Conservation (phyloP, 106 monocot species). For the Dioscorea dumetorum region DNA sequence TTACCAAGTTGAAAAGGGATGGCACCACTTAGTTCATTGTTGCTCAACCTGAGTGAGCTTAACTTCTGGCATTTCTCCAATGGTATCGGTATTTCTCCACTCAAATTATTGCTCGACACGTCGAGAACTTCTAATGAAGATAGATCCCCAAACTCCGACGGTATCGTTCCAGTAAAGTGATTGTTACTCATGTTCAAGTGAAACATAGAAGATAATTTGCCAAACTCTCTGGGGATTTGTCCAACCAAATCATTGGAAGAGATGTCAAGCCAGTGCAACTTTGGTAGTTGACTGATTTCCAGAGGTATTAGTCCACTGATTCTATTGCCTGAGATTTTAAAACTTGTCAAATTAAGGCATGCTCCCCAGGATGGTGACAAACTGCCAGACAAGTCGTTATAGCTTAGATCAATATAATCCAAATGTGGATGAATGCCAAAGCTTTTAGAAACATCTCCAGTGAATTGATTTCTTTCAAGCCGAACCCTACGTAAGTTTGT, state of each 20-base stretch:
- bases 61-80: background rate
- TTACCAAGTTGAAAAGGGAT: conserved; percentile 21
- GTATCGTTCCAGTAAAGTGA: conserved; percentile 10
- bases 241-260: background rate
- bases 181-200: conserved; percentile 3
- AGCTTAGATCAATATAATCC: background rate
- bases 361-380: conserved; percentile 1
- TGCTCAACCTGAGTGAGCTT: background rate
- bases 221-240: background rate
- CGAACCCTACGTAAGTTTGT: background rate
- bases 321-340: background rate
- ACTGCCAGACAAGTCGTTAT: background rate
- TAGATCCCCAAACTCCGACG: conserved; percentile 5
- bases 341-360: background rate
- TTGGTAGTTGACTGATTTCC: background rate
- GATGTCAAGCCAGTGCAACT: background rate
- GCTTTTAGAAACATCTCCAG: background rate
- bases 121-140: too few relatives aligned
- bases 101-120: too few relatives aligned
- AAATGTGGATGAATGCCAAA: conserved; percentile 1
- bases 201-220: background rate
- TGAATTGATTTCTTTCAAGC: background rate
- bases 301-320: background rate
- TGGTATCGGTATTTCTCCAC: conserved; percentile 1
- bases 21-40: conserved; percentile 10